Evolutionary conservation across 2,329 filamentous ascomycete species (phyloP), one percentile per base, ranked within the genome.

Genomic region (Fonsecaea erecta): DNA sequence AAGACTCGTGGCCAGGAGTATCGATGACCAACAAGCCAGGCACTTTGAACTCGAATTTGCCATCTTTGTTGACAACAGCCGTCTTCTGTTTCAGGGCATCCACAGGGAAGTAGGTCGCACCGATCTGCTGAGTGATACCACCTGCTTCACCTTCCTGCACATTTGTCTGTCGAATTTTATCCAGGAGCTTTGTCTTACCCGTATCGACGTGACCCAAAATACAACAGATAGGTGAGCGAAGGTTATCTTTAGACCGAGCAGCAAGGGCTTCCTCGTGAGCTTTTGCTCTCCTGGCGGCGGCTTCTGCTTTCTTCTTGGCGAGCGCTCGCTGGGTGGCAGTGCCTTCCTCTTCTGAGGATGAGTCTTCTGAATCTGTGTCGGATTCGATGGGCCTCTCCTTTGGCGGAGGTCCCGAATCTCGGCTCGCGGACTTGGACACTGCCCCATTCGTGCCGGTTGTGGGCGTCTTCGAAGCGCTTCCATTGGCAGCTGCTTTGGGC

Each of bases 201-300:
- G 96, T 99, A 88, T 99, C 95, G 86, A 99, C 95, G 87, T 99
- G 95, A 74, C 95, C 95, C 70, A 99, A 88, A 86, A 99, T 99
- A 90, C 94, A 98, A 85, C 95, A 98, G 80, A 99, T 99, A 60
- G 95, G 95, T 46, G 95, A 98, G 64, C 95, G 92, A 63, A 99
- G 86, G 79, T 99, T 90, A 77, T 99, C 93, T 79, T 91, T 93
- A 24, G 94, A 98, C 67, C 93, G 87, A 55, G 94, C 93, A 52
- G 92, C 93, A 75, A 97, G 79, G 18, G 95, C 95, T 68, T 93
- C 94, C 78, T 97, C 92, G 77, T 96, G 92, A 64, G 93, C 90
- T 80, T 92, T 92, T 80, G 93, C 91, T 74, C 94, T 88, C 75
- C 94, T 88, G 73, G 95, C 92, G 16, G 92, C 91, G 52, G 93